Evolutionary conservation across 257 asterid species (phyloP).

Genomic region (Penstemon barbatus): DNA sequence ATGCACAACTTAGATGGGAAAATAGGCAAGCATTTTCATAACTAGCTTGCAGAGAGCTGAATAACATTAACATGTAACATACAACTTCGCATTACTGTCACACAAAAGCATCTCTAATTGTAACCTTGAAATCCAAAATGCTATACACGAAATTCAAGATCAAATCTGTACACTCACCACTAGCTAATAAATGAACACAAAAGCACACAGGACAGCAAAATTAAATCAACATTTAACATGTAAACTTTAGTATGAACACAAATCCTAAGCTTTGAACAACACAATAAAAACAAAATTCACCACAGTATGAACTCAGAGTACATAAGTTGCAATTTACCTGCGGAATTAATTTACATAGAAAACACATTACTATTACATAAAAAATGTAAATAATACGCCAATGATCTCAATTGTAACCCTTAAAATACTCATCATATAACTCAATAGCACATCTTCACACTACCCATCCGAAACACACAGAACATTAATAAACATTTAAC

Average conservation of each 20-base stretch:
- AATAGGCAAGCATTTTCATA: constrained; percentile 6
- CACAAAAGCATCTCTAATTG: not conserved
- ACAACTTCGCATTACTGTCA: not conserved
- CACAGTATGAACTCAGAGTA: not conserved
- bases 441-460: too few species aligned
- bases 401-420: too few species aligned
- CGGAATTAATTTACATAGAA: too few species aligned
- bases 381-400: too few species aligned
- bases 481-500: too few species aligned
- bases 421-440: too few species aligned
- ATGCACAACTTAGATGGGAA: not conserved
- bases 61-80: not conserved
- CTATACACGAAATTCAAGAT: constrained; percentile 16
- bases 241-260: not conserved
- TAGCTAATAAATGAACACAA: not conserved
- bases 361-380: too few species aligned
- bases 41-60: constrained; percentile 20
- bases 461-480: too few species aligned
- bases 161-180: constrained; percentile 13
- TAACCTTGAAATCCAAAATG: not conserved
- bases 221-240: not conserved
- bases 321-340: too few species aligned
- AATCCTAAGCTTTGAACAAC: constrained; percentile 1
- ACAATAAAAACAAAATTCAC: constrained; percentile 21
- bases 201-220: not conserved